Evolutionary conservation across 352 stramenopile species (phyloP).

Genomic region (Phytophthora ramorum): DNA sequence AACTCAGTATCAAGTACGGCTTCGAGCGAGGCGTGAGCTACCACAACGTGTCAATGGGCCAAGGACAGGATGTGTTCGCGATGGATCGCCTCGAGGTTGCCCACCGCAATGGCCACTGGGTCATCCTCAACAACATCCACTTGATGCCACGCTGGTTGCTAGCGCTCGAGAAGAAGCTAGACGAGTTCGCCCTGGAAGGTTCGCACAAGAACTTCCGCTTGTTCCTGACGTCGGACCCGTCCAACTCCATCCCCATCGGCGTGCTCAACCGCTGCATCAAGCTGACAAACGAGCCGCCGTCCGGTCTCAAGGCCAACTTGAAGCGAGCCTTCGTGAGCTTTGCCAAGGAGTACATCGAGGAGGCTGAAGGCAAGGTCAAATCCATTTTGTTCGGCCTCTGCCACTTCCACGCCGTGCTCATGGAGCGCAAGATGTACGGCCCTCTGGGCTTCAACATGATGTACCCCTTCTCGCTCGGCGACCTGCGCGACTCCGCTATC

Average conservation of each 20-base stretch:
- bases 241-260: slow-evolving; percentile 94
- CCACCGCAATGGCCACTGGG: slow-evolving; percentile 97
- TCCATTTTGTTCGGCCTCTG: slow-evolving; percentile 97
- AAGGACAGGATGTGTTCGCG: slow-evolving; percentile 96
- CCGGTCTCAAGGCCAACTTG: slow-evolving; percentile 95
- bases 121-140: slow-evolving; percentile 99
- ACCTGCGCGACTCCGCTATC: slow-evolving; percentile 95
- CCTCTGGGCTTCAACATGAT: slow-evolving; percentile 99
- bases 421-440: slow-evolving; percentile 98
- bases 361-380: slow-evolving; percentile 96
- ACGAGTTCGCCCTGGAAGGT: slow-evolving; percentile 94
- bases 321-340: slow-evolving; percentile 98
- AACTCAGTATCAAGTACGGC: slow-evolving; percentile 94
- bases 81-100: slow-evolving; percentile 96
- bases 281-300: slow-evolving; percentile 96
- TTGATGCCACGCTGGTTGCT: slow-evolving; percentile 97
- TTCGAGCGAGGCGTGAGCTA: slow-evolving; percentile 97
- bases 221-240: slow-evolving; percentile 95
- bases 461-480: slow-evolving; percentile 97
- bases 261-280: slow-evolving; percentile 97
- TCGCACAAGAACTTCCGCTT: slow-evolving; percentile 96
- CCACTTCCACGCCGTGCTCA: slow-evolving; percentile 97
- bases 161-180: slow-evolving; percentile 97
- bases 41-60: slow-evolving; percentile 98
- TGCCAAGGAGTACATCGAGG: slow-evolving; percentile 96